These are phyloP conservation scores for Nicotiana sylvestris DNA, from an alignment of 257 asterid genomes.

Conservation along the genomic window DNA sequence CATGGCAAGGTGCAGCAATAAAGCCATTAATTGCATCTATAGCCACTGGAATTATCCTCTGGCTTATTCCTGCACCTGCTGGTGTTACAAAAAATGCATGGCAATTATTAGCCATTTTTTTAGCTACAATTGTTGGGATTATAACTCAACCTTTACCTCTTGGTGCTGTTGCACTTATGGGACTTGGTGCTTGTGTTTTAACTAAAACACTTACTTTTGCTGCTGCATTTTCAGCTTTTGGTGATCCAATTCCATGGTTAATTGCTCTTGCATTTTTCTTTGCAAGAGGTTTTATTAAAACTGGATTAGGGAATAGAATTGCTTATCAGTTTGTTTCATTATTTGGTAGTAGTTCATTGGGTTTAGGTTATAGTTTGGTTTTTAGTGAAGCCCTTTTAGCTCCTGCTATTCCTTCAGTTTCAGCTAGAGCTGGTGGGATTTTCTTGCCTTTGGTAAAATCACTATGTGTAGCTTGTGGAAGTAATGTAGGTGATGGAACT, in stretches of 20 bases:
- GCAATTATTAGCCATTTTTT: conserved; percentile 78
- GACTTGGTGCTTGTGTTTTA: conserved; percentile 79
- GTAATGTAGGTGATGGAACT: conserved; percentile 91
- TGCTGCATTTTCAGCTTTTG: conserved; percentile 91
- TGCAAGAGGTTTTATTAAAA: conserved; percentile 88
- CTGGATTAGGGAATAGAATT: conserved; percentile 88
- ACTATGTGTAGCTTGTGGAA: conserved; percentile 89
- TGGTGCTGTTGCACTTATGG: conserved; percentile 91
- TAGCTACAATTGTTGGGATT: conserved; percentile 91
- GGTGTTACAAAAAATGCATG: conserved; percentile 79
- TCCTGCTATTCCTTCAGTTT: conserved; percentile 94
- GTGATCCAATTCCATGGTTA: conserved; percentile 95
- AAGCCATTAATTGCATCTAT: conserved; percentile 71
- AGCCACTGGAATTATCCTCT: conserved; percentile 67
- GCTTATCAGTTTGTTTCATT: conserved; percentile 86
- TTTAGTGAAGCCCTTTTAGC: conserved; percentile 95
- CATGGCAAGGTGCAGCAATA: conserved; percentile 85
- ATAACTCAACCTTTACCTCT: conserved; percentile 88
- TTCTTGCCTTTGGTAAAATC: conserved; percentile 89
- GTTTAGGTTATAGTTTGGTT: conserved; percentile 88
- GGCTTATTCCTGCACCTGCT: conserved; percentile 79
- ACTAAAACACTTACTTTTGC: conserved; percentile 86
- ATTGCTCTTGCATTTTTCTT: conserved; percentile 93
- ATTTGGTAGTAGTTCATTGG: conserved; percentile 81
- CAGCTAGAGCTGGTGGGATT: conserved; percentile 96